Evolutionary conservation across 2,329 filamentous ascomycete species (phyloP).

Genomic region (Teratosphaeria viscida): DNA sequence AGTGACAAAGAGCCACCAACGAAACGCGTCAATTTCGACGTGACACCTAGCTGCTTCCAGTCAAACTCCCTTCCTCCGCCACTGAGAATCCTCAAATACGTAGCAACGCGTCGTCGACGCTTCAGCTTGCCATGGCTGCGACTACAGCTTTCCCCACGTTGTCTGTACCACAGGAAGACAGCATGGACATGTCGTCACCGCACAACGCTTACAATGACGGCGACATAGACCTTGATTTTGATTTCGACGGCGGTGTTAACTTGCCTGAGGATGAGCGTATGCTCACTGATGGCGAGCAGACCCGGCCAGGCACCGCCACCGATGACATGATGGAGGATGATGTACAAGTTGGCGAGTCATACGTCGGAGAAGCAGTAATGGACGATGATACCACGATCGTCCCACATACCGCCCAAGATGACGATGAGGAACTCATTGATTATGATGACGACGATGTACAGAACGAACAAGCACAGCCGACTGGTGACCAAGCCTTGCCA

Average conservation of each 20-base stretch:
- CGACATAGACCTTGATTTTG: conserved; percentile 51
- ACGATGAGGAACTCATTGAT: conserved; percentile 29
- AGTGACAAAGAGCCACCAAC: not conserved
- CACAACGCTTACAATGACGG: conserved; percentile 34
- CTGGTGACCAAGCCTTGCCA: conserved; percentile 1
- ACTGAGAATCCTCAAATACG: not conserved
- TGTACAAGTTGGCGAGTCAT: conserved; percentile 18
- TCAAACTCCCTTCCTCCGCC: not conserved
- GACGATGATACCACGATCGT: conserved; percentile 19
- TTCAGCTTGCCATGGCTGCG: conserved; percentile 11
- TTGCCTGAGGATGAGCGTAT: conserved; percentile 44
- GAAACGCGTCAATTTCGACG: not conserved
- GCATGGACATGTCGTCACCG: conserved; percentile 46
- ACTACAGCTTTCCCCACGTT: conserved; percentile 16
- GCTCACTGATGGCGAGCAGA: conserved; percentile 41
- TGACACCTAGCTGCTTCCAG: not conserved
- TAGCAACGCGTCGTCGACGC: not conserved
- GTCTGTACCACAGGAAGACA: conserved; percentile 29
- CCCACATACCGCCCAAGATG: conserved; percentile 5
- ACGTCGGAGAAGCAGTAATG: conserved; percentile 22
- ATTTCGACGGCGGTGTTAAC: conserved; percentile 17
- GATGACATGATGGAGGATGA: conserved; percentile 26
- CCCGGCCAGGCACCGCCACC: conserved; percentile 27
- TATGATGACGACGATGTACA: conserved; percentile 23
- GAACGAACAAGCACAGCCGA: conserved; percentile 1